Evolutionary conservation across 371 early-diverging fungal genomes (phyloP), one percentile per base, ranked within the genome.

Genomic region (Mortierella sp.): DNA sequence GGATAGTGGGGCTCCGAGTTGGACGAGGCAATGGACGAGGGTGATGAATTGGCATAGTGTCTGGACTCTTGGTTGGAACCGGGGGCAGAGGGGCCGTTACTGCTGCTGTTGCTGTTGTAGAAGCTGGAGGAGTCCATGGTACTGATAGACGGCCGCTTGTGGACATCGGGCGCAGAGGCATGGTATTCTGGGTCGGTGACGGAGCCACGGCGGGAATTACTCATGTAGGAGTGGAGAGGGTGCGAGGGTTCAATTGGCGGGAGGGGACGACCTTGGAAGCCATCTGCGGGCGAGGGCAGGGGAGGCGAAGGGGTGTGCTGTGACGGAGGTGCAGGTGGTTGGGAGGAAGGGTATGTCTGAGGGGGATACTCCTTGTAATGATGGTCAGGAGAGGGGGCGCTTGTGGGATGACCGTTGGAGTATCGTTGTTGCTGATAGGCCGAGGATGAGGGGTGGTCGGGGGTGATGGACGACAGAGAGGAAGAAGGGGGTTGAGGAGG

Each of bases 241-340:
- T 81, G 81, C 1, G 81, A 81, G 11, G 81, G 81, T 34, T 81
- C 81, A 58, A 81, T 81, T 24, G 81, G 81, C 4, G 81, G 81
- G 4, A 81, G 45, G 26, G 77, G 74, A n/a, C 81, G 69, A 34
- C 81, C 81, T 58, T 81, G 81, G 71, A 74, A 81, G 47, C 48
- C 64, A 1, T 81, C 81, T 1, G 81, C 64, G 34, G 70, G 40
- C 2, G 81, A 77, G 39, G 81, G 81, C 26, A 77, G 48, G 3
- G 81, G 81, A 4, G 81, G 81, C 24, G 81, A 75, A 13, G 80
- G 80, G 1, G 76, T 73, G 24, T 50, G 61, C 4, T 74, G 82
- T 26, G 66, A 65, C 4, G 40, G 47, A 16, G 69, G 39, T 29
- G 66, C 55, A 43, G 48, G 41, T 68, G 65, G 6, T 39, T 43